phyloP scores from a whole-genome alignment of 352 stramenopile genomes.

The Thalassiosira sp. region DNA sequence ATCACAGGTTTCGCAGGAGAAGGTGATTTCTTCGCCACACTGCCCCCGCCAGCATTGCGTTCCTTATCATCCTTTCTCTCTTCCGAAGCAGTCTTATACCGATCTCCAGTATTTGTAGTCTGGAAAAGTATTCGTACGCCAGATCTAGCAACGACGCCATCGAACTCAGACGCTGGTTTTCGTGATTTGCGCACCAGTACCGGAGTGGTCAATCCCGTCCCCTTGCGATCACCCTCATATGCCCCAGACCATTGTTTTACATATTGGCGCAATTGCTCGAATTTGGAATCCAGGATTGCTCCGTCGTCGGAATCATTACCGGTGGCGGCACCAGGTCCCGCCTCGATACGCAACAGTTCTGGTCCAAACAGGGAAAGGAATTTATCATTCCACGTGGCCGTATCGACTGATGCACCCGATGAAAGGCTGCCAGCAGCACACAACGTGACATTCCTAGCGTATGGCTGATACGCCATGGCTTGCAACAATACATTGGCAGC shows the following conservation, averaged over 20 bases:
- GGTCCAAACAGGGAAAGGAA: conserved; percentile 76
- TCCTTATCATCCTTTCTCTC: conserved; percentile 62
- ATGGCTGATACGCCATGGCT: conserved; percentile 69
- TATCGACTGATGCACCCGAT: conserved; percentile 6
- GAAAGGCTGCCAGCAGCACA: conserved; percentile 43
- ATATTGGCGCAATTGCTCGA: conserved; percentile 62
- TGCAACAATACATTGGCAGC: conserved; percentile 63
- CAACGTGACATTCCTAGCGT: conserved; percentile 74
- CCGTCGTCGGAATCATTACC: not conserved
- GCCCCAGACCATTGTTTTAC: conserved; percentile 62
- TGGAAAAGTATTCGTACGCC: conserved; percentile 68
- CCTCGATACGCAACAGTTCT: conserved; percentile 61
- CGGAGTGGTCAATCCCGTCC: conserved; percentile 72
- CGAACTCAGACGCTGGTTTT: conserved; percentile 22
- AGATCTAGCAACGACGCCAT: conserved; percentile 27
- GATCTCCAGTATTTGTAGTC: conserved; percentile 68
- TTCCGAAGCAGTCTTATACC: conserved; percentile 67
- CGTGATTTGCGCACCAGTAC: conserved; percentile 48
- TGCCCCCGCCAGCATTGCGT: conserved; percentile 32
- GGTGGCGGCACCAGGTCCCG: conserved; percentile 1
- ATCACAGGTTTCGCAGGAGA: not conserved
- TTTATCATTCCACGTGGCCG: conserved; percentile 56
- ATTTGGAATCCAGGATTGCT: conserved; percentile 33
- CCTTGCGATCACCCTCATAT: conserved; percentile 43
- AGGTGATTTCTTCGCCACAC: not conserved